Base-by-base conservation (phyloP, 2,329 filamentous ascomycete genomes). In the Xylaria sp. region DNA sequence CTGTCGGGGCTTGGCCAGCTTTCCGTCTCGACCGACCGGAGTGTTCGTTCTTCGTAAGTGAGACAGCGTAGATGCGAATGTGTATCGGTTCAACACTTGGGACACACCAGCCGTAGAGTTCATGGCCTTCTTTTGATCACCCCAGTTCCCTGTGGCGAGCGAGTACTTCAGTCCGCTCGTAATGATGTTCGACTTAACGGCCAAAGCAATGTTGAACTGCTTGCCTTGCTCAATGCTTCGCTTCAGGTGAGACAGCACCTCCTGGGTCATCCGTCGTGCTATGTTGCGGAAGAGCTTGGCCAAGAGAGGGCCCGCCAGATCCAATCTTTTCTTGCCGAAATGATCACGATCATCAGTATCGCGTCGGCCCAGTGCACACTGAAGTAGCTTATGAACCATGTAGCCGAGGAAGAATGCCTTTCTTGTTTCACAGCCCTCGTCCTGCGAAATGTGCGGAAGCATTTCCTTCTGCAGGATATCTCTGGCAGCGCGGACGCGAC, bases 361-460 rank as follows among this genome's bases (percentile, higher is more conserved):
- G 63, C 92, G 89, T 63, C 94, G 88, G 55, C 94, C 95, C 52
- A 99, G 83, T 57, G 92, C 91, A 72, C 92, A 96, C 75, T 97
- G 93, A 23, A 97, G 81, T 68, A 99, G 83, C 72, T 94, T 90
- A 76, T 99, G 93, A 52, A 97, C 91, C 93, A 99, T 99, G 76
- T 99, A 99, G 19, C 95, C 94, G 53, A 99, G 80, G 82, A 97
- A 99, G 77, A 96, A 99, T 2, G 95, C 94, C 74, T 99, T 99
- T 60, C 91, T 83, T 1, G 93, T 97, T 74, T 97, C 93, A 67
- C 91, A 95, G 34, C 94, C 94, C 75, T 97, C 92, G 62, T 84
- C 87, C 73, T 99, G 94, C 0, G 93, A 97, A 63, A 99, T 97
- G 71, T 99, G 94, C 23, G 94, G 95, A 52, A 99, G 78, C 66